Evolutionary conservation across 306 rosid genomes (phyloP), one percentile per base, ranked within the genome.

Genomic region (Urtica urens): DNA sequence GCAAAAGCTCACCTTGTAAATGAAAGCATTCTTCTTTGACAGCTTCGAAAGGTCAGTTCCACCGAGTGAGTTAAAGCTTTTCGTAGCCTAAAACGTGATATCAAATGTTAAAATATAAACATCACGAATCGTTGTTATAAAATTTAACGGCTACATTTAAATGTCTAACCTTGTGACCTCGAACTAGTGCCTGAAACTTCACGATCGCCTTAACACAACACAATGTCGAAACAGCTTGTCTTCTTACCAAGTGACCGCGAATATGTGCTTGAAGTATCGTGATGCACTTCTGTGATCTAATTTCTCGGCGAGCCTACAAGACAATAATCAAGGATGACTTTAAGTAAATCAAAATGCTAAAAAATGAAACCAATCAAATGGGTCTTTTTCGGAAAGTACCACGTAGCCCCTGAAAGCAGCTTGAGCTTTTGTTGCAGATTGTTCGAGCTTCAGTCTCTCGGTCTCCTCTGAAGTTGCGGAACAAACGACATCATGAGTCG

Each of bases 391-490:
- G 10, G 33, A 10, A 50, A 37, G 42, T 71, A 83, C 88, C 86
- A 37, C 73, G 62, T 77, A 72, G 37, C 88, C 80, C 67, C 88
- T 83, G 46, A 73, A 79, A 61, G 78, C 94, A 45, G 82, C 69
- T 64, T 83, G 94, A 4, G 71, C 72, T 65, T 62, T 79, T 25
- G 56, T 49, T 49, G 86, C 82, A 2, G 88, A 85, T 72, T 77
- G 53, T 35, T 65, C 68, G 55, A 60, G 72, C 69, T 19, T 59
- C 21, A 45, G 57, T 44, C 57, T 60, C 55, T 61, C 80, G 17
- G 29, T 47, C 68, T 64, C 68, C 58, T 61, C 85, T 43, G 30
- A 42, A 48, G 73, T 51, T 44, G 41, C 67, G 12, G 54, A 46
- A 61, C 57, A 60, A 56, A 38, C n/a, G 56, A 25, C 46, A 48